These are phyloP conservation scores for Platanthera zijinensis DNA, from an alignment of 106 monocot genomes.

Conservation along the genomic window DNA sequence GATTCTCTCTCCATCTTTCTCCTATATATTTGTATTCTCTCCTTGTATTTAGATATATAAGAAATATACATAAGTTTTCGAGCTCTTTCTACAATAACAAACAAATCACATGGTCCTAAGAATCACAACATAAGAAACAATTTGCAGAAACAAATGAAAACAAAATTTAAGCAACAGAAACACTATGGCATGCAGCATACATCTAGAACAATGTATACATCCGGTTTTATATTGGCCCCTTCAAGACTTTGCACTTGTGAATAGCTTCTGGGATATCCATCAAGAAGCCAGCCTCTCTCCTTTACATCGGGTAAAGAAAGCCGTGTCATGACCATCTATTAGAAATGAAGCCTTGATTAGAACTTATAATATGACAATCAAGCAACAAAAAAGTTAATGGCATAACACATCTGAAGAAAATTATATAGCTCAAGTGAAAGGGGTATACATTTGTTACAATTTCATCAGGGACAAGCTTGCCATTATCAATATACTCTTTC, in stretches of 20 bases:
- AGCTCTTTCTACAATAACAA: no score
- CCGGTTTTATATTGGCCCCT: constrained; percentile 60
- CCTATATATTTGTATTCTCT: no score
- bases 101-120: not conserved
- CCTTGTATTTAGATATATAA: no score
- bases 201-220: constrained; percentile 71
- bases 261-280: constrained; percentile 87
- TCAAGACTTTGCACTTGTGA: constrained; percentile 77
- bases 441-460: constrained; percentile 69
- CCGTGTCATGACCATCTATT: constrained; percentile 66
- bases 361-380: not conserved
- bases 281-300: constrained; percentile 88
- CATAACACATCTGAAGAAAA: not conserved
- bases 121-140: not conserved
- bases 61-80: no score
- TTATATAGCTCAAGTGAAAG: not conserved
- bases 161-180: not conserved
- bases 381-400: not conserved
- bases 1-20: no score
- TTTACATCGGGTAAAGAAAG: constrained; percentile 58
- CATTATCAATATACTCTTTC: constrained; percentile 86
- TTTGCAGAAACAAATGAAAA: constrained; percentile 2
- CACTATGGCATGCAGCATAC: constrained; percentile 28
- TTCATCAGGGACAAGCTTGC: constrained; percentile 80
- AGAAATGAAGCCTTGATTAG: constrained; percentile 2